Percentiles rank a stretch among this genome's conserved stretches.
phyloP scores from a whole-genome alignment of 768 basidiomycete genomes.

The Rhodotorula paludigena region DNA sequence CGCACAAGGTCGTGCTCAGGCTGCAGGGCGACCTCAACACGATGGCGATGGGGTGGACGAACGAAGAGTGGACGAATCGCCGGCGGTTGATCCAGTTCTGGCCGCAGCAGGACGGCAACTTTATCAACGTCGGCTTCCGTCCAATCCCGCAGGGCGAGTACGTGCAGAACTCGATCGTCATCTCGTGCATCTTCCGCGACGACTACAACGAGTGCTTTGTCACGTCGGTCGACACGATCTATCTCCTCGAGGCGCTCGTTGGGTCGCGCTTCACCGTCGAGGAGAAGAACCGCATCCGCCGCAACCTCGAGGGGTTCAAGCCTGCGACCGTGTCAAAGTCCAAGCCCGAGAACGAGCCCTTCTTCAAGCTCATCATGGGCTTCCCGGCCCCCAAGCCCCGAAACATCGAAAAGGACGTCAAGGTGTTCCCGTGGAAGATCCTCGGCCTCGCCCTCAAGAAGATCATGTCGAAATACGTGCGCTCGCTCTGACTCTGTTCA shows the following conservation, averaged over 20 bases:
- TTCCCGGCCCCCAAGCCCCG: slow-evolving; percentile 88
- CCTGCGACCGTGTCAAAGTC: slow-evolving; percentile 87
- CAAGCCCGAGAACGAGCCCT: slow-evolving; percentile 69
- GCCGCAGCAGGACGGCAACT: slow-evolving; percentile 69
- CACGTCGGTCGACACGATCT: slow-evolving; percentile 94
- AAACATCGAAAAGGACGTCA: slow-evolving; percentile 93
- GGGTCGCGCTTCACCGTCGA: slow-evolving; percentile 78
- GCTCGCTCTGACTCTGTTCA: not conserved
- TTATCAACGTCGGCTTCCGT: slow-evolving; percentile 72
- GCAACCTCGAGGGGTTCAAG: slow-evolving; percentile 86
- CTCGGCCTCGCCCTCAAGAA: slow-evolving; percentile 50
- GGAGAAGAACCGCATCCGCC: slow-evolving; percentile 91
- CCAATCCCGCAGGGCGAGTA: slow-evolving; percentile 70
- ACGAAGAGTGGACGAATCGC: slow-evolving; percentile 62
- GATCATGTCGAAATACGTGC: slow-evolving; percentile 52
- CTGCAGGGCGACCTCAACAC: slow-evolving; percentile 48
- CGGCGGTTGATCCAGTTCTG: slow-evolving; percentile 83
- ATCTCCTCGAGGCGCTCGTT: slow-evolving; percentile 74
- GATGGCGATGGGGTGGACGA: slow-evolving; percentile 51
- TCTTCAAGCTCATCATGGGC: slow-evolving; percentile 94
- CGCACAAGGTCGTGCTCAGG: slow-evolving; percentile 43
- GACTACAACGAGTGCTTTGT: slow-evolving; percentile 72
- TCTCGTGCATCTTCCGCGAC: slow-evolving; percentile 89
- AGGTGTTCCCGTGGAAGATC: slow-evolving; percentile 53
- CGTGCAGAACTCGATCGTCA: slow-evolving; percentile 67